phyloP scores from a whole-genome alignment of 495 filamentous ascomycete species.

The Oidiodendron maius region DNA sequence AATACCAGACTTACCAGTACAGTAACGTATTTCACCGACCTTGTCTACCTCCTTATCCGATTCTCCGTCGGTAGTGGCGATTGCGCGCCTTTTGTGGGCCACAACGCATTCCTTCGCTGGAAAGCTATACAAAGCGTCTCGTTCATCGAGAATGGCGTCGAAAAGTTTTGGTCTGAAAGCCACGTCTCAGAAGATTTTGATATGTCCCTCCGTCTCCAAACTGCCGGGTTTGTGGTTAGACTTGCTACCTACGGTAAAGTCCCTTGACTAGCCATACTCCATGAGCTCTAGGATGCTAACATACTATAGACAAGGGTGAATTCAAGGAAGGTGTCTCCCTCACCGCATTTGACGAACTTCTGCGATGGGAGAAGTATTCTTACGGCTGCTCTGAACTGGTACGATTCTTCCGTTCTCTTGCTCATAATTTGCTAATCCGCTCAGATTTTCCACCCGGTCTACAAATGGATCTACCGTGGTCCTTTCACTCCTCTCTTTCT shows the following conservation, averaged over 20 bases:
- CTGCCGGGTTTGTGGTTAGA: constrained; percentile 54
- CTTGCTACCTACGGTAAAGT: constrained; percentile 62
- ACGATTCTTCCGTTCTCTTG: too few species aligned
- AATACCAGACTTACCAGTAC: neutral
- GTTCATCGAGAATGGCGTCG: constrained; percentile 43
- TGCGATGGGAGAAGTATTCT: constrained; percentile 74
- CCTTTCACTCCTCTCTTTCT: constrained; percentile 64
- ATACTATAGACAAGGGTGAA: constrained; percentile 51
- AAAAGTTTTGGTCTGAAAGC: constrained; percentile 69
- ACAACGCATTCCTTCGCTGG: constrained; percentile 70
- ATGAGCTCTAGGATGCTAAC: too few species aligned
- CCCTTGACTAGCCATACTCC: too few species aligned
- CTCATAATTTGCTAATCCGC: constrained; percentile 20
- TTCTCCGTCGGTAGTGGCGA: constrained; percentile 64
- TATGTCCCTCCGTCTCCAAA: constrained; percentile 65
- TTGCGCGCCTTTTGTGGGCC: constrained; percentile 60
- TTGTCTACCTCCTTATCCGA: constrained; percentile 64
- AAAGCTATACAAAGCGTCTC: constrained; percentile 60
- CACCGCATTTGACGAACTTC: constrained; percentile 70
- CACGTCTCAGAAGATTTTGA: constrained; percentile 75
- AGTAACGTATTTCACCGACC: constrained; percentile 71
- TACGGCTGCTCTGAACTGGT: constrained; percentile 68
- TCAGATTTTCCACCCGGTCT: constrained; percentile 40
- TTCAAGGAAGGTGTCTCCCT: constrained; percentile 73
- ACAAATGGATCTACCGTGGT: constrained; percentile 46